phyloP scores from a whole-genome alignment of 2,329 filamentous ascomycete genomes.

The Verticillium klebahnii region DNA sequence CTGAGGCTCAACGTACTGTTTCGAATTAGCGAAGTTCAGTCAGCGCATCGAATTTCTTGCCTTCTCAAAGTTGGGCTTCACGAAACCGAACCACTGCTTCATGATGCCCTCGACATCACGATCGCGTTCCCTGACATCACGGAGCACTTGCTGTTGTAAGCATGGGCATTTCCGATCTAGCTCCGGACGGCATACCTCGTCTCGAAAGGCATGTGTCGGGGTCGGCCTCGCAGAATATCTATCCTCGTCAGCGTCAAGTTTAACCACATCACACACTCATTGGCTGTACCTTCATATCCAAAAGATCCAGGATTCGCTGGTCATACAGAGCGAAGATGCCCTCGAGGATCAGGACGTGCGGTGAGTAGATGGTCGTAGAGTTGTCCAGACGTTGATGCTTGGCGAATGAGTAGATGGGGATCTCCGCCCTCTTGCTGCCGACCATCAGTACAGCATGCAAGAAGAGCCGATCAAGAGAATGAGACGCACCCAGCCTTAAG shows the following conservation, averaged over 20 bases:
- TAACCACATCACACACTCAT: neutral
- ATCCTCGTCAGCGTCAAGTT: constrained; percentile 4
- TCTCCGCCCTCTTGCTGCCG: constrained; percentile 76
- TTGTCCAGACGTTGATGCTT: constrained; percentile 77
- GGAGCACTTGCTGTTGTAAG: constrained; percentile 52
- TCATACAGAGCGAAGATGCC: constrained; percentile 96
- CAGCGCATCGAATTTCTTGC: constrained; percentile 23
- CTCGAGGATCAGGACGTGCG: constrained; percentile 91
- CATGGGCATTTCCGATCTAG: constrained; percentile 5
- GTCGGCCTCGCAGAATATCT: constrained; percentile 96
- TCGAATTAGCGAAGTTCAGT: neutral
- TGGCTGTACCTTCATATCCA: constrained; percentile 78
- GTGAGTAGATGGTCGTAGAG: constrained; percentile 90
- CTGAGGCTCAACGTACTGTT: constrained; percentile 81
- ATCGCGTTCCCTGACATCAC: constrained; percentile 85
- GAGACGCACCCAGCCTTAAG: constrained; percentile 82
- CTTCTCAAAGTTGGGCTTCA: constrained; percentile 94
- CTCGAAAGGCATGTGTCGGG: constrained; percentile 88
- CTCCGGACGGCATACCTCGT: constrained; percentile 56
- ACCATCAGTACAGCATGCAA: constrained; percentile 1
- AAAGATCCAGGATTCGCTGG: constrained; percentile 72
- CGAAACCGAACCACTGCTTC: constrained; percentile 95
- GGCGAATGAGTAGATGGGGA: constrained; percentile 92
- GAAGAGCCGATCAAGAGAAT: neutral
- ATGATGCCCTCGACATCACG: constrained; percentile 93